Evolutionary conservation across 2,329 filamentous ascomycete species (phyloP), one percentile per base, ranked within the genome.

Genomic region (Chalaropsis ovoidea): DNA sequence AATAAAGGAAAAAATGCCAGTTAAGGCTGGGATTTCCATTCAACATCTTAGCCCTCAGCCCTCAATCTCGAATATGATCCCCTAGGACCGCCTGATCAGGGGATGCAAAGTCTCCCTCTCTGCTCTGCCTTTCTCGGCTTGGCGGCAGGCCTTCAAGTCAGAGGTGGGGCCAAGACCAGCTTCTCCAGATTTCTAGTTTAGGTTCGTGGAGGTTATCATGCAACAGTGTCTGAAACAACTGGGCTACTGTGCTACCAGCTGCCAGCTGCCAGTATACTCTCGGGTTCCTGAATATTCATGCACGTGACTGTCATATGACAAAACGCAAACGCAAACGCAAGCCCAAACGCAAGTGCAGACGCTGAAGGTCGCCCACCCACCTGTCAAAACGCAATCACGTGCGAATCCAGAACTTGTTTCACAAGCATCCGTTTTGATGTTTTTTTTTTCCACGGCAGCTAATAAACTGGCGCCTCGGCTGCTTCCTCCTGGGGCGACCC

Each of bases 171-270:
- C 54, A 10, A 27, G 15, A 17, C 6, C 54, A 58, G 13, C 31
- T 58, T 58, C 54, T 58, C 24, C 54, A 58, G 54, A 19, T 58
- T 58, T 56, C n/a, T 39, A 35, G 15, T 58, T 58, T 8, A 39
- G 24, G 11, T 7, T n/a, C n/a, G 17, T 35, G 54, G 13, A 24
- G 27, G 27, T 31, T 35, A 39, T 39, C 8, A 10, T 39, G 8
- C 47, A 24, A 24, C 47, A 52, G 47, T 52, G 47, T 11, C 11
- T 13, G 22, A 27, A 17, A 39, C 5, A 39, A 7, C 35, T 6
- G 8, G 8, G 1, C 1, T 39, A 39, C 35, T 39, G 35, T 39
- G 35, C 35, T 10, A 1, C 1, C 35, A 39, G 35, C 35, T 39
- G 35, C 8, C 35, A 39, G 35, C 35, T 39, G 3, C 3, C 31